These are phyloP conservation scores for Microbotryomycetes sp. DNA, from an alignment of 1,284 basidiomycete species.

Conservation along the genomic window DNA sequence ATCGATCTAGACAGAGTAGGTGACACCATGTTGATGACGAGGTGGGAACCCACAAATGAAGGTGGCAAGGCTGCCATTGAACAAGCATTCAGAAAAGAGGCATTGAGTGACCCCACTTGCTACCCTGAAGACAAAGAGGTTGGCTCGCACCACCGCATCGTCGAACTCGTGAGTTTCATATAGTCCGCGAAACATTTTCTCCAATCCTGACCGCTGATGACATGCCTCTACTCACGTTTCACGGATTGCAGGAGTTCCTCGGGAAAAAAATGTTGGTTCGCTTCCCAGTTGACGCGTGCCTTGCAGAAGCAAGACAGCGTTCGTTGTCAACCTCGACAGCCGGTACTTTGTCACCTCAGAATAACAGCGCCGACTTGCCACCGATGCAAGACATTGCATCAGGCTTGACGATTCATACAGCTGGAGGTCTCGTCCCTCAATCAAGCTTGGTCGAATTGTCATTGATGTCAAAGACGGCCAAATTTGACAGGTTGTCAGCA, in stretches of 20 bases:
- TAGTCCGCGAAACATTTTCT: neutral
- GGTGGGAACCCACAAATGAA: neutral
- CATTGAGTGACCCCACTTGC: neutral
- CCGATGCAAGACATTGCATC: neutral
- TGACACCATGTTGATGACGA: neutral
- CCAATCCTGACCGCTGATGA: neutral
- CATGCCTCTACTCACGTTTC: neutral
- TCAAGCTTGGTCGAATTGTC: slow-evolving; percentile 1
- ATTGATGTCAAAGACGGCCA: neutral
- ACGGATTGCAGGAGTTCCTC: neutral
- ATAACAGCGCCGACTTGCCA: neutral
- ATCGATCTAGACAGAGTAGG: slow-evolving; percentile 6
- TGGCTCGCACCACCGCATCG: slow-evolving; percentile 4
- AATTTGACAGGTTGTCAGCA: neutral
- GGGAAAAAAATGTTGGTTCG: slow-evolving; percentile 1
- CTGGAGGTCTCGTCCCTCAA: slow-evolving; percentile 4
- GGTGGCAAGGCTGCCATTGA: neutral
- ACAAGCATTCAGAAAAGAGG: neutral
- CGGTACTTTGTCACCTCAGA: neutral
- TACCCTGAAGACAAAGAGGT: neutral
- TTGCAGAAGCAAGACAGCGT: neutral
- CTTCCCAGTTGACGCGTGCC: slow-evolving; percentile 6
- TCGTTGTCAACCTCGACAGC: neutral
- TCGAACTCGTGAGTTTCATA: neutral
- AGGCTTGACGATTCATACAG: neutral